Evolutionary conservation across 2,329 filamentous ascomycete species (phyloP), one percentile per base, ranked within the genome.

Genomic region (Rutstroemia sydowiana): DNA sequence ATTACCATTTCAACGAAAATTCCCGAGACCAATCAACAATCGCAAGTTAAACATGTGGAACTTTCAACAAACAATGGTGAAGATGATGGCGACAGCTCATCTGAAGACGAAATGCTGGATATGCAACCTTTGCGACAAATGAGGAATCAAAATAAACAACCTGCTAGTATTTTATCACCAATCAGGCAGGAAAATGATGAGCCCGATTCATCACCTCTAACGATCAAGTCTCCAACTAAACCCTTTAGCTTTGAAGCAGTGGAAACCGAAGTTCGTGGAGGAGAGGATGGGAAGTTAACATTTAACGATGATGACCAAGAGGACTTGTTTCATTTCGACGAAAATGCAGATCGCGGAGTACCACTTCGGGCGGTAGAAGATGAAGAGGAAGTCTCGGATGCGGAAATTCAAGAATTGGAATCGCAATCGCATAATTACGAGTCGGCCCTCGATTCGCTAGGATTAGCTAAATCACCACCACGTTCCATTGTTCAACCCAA

Each of bases 301-400:
- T 32, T 37, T 36, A 16, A 37, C 48, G 20, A 58, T 59, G 59
- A 58, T 11, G 59, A 61, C 16, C 50, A 61, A 10, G 59, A 63
- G 5, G 57, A 57, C 14, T 49, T 65, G 20, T 65, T 65, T 48
- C 54, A 56, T 9, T 64, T 65, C 28, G 63, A 65, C 21, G 63
- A 63, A 30, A 54, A 55, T 11, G 42, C 11, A 34, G 41, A 47
- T 40, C 37, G 31, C 37, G 41, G 53, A 54, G 51, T 49, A 40
- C 28, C 46, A 13, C 26, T 52, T 45, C 36, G 21, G 21, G 45
- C 6, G 32, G 48, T 54, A 26, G 48, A 52, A 45, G 51, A 56
- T 7, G 34, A 55, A 39, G 55, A 56, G 51, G 37, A 50, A 37
- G 40, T 36, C 10, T n/a, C n/a, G n/a, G 54, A 54, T n/a, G 32